Base-by-base conservation (phyloP, 202 grass and related monocot genomes). In the Zoysia matrella region DNA sequence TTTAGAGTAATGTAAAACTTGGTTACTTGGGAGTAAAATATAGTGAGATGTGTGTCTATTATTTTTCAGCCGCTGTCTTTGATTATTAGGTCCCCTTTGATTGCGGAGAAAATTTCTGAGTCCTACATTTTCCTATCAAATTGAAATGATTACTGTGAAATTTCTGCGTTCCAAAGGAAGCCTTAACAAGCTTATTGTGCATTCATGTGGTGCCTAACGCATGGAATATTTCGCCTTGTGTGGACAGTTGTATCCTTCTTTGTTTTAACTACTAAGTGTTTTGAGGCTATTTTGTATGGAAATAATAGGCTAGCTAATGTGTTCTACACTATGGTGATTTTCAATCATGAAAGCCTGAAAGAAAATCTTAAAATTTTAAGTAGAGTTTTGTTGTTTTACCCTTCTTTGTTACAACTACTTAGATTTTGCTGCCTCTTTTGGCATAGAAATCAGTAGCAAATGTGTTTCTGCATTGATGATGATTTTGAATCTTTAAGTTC, bases 381-480 rank as follows among this genome's bases (percentile, higher is more conserved):
- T 57, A 22, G 57, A 60, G 11, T 9, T 1, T 52, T 52, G 9
- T 52, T 52, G n/a, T 45, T 52, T 1, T 63, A 58, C 9, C 2
- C 64, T 68, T 57, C 45, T 49, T 73, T 56, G 8, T 82, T 74
- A 55, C 60, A 47, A 47, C 71, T 57, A 67, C 14, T 30, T 69
- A 42, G 7, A 12, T 18, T 73, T 82, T 87, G 15, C 67, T 83
- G 61, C 65, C 45, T 82, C 49, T 11, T 60, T 74, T 36, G 13
- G 11, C 73, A 46, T 40, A 45, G 18, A 73, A 60, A 53, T 11
- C 65, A 72, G 72, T 65, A 60, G 15, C 74, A 73, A 55, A 55
- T 42, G 12, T 69, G 49, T 69, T 48, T 52, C 71, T 81, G 58
- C 9, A 75, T 87, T 44, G 30, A n/a, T 15, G 13, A 8, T 63